phyloP scores from a whole-genome alignment of 257 asterid species.

The Sherardia arvensis region DNA sequence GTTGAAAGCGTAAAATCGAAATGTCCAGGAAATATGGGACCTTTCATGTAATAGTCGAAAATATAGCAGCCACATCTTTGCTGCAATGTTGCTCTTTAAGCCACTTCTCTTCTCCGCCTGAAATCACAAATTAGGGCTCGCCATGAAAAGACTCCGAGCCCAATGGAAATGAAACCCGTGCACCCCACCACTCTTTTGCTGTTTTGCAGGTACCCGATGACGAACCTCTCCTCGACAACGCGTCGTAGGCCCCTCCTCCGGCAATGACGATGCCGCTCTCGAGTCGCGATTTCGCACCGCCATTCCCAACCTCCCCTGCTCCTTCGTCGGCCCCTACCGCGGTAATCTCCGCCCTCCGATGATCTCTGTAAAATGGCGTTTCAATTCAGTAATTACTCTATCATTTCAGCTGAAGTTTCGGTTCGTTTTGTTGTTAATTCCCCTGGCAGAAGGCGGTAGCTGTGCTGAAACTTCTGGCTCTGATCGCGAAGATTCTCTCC shows the following conservation, averaged over 20 bases:
- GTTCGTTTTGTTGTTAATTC: background rate
- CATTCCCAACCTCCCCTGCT: slow-evolving; percentile 62
- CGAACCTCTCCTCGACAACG: slow-evolving; percentile 86
- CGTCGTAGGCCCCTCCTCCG: slow-evolving; percentile 59
- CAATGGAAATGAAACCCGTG: too few species aligned
- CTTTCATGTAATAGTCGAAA: too few species aligned
- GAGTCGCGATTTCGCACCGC: slow-evolving; percentile 75
- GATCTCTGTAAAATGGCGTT: background rate
- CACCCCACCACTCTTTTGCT: too few species aligned
- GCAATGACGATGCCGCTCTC: slow-evolving; percentile 58
- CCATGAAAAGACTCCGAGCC: too few species aligned
- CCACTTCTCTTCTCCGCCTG: too few species aligned
- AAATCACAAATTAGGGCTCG: too few species aligned
- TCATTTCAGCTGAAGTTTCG: background rate
- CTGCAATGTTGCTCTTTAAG: too few species aligned
- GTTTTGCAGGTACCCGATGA: too few species aligned
- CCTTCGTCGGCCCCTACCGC: slow-evolving; percentile 61
- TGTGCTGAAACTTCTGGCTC: slow-evolving; percentile 55
- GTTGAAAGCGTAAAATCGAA: too few species aligned
- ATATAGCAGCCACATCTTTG: too few species aligned
- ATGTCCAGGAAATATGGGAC: too few species aligned
- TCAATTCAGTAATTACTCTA: background rate
- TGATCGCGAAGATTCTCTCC: slow-evolving; percentile 64
- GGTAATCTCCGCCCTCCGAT: slow-evolving; percentile 22
- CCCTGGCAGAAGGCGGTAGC: slow-evolving; percentile 77